Base-by-base conservation (phyloP, 352 stramenopile species). In the Globisporangium camurandrum region DNA sequence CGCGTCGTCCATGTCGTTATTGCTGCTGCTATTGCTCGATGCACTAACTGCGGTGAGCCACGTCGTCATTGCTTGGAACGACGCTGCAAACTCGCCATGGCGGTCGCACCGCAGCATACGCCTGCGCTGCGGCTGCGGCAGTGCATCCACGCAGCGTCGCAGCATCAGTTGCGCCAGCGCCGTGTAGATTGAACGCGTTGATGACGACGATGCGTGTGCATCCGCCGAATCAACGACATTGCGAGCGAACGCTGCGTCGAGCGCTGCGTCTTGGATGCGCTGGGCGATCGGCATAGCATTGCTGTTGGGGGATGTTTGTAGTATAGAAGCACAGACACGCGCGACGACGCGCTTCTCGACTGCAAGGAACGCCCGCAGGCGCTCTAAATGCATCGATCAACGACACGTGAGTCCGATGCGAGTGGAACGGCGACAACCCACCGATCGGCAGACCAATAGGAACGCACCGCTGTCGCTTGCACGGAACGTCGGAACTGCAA, bases 321-420 rank as follows among this genome's bases (percentile, higher is more conserved):
- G 23, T 10, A 8, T 9, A 19, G 62, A 34, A 6, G 42, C 40
- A 31, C 64, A 77, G 30, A 63, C 47, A 12, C 58, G 46, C 19
- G 36, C 51, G 34, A 80, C 52, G 7, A 56, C 49, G 31, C 69
- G 58, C 51, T 77, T 77, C 26, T 80, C 69, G 2, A 75, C 30
- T 9, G 64, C 42, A 31, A 80, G 66, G 39, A 73, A 43, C 10
- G 48, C 47, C 31, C 63, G 45, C 33, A 80, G 57, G 38, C 42
- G 54, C 52, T 49, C 67, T 80, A 20, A 20, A 3, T 19, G 43
- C 24, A 22, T 19, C 19, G 27, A 38, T 27, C 19, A 45, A n/a
- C 24, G 16, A 26, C 19, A 53, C n/a, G n/a, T n/a, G n/a, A n/a
- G n/a, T n/a, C n/a, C n/a, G n/a, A n/a, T n/a, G n/a, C n/a, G n/a